Percentiles rank a stretch among this genome's conserved stretches.
Conservation (phyloP, 2,329 filamentous ascomycete species). For the Xylariaceae sp. region DNA sequence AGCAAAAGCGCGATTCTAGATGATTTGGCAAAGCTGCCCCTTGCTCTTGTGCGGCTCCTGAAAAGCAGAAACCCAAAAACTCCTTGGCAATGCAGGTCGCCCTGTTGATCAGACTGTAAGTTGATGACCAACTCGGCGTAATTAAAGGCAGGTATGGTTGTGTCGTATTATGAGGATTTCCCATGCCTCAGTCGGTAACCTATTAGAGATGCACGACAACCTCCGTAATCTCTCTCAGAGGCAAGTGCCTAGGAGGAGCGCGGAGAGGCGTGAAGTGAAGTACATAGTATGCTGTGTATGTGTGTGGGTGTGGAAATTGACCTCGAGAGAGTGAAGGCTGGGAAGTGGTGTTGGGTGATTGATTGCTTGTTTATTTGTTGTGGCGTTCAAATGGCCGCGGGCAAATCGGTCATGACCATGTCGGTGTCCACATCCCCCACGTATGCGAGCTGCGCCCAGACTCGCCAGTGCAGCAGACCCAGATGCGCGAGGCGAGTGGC, state of each 20-base stretch:
- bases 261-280: too few relatives aligned
- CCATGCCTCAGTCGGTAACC: not conserved
- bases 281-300: conserved; percentile 1
- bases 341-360: not conserved
- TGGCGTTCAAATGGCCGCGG: conserved; percentile 20
- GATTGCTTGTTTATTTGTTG: not conserved
- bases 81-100: conserved; percentile 11
- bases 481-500: conserved; percentile 78
- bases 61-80: conserved; percentile 2
- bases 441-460: conserved; percentile 79
- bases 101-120: conserved; percentile 1
- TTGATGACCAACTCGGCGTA: conserved; percentile 4
- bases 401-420: conserved; percentile 16
- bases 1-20: not conserved
- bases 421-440: conserved; percentile 28
- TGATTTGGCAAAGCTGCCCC: not conserved
- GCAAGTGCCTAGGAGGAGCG: too few relatives aligned
- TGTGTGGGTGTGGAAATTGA: not conserved
- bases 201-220: too few relatives aligned
- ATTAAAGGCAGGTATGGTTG: conserved; percentile 9
- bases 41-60: not conserved
- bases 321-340: not conserved
- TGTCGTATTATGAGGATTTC: conserved; percentile 2
- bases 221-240: too few relatives aligned
- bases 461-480: conserved; percentile 81